Evolutionary conservation across 441 rosid species (phyloP).

Genomic region (Croton laevigatus): DNA sequence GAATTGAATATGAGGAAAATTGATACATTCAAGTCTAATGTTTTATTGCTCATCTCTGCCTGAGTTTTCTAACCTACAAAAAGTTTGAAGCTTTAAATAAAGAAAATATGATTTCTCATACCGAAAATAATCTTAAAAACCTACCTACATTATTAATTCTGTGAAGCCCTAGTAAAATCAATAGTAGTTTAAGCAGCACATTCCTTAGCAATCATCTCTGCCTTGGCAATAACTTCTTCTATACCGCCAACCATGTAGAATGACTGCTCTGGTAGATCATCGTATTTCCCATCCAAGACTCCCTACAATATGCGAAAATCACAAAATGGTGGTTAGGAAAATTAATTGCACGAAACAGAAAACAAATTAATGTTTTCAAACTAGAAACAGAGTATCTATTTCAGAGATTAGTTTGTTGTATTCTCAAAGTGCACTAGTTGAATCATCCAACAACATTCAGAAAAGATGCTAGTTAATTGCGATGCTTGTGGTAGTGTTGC

Average conservation of each 20-base stretch:
- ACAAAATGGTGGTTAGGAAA: background rate
- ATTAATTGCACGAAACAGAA: background rate
- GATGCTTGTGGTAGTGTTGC: slow-evolving; percentile 37
- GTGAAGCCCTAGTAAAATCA: background rate
- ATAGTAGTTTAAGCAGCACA: slow-evolving; percentile 35
- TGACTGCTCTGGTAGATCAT: slow-evolving; percentile 90
- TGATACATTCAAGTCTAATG: background rate
- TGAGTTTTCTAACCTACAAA: background rate
- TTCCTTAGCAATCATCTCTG: slow-evolving; percentile 84
- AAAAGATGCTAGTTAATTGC: too few relatives aligned
- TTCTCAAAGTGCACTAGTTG: too few relatives aligned
- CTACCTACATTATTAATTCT: slow-evolving; percentile 35
- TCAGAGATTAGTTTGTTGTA: too few relatives aligned
- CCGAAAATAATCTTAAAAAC: slow-evolving; percentile 39
- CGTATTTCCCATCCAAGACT: slow-evolving; percentile 86
- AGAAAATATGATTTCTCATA: slow-evolving; percentile 13
- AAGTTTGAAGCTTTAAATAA: background rate
- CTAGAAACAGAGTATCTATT: too few relatives aligned
- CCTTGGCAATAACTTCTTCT: slow-evolving; percentile 93
- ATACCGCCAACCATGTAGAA: slow-evolving; percentile 99
- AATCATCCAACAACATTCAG: too few relatives aligned
- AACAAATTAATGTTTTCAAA: background rate
- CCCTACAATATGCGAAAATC: slow-evolving; percentile 44
- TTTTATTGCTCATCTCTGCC: background rate
- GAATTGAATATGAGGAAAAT: background rate